A percentile compares a stretch with the other conserved stretches of the same genome.
These are phyloP conservation scores for Penicillium ochrochloron DNA, from an alignment of 495 filamentous ascomycete species.

Conservation along the genomic window DNA sequence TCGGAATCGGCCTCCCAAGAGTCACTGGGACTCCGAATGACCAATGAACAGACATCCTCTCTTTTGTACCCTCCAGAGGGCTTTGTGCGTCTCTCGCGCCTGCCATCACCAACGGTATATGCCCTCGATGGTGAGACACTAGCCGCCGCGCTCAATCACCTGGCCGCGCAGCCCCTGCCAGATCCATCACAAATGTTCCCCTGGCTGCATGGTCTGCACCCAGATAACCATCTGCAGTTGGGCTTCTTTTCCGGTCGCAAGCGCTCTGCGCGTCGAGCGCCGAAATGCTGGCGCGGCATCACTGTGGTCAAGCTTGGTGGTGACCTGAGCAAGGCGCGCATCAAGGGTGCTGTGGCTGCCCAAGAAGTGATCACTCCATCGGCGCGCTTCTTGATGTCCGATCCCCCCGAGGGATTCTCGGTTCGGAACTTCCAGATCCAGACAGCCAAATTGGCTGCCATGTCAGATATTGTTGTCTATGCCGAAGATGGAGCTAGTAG, in stretches of 20 bases:
- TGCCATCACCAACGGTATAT: constrained; percentile 62
- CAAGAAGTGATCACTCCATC: constrained; percentile 70
- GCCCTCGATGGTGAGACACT: constrained; percentile 71
- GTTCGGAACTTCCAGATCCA: constrained; percentile 97
- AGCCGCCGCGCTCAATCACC: constrained; percentile 71
- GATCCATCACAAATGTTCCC: constrained; percentile 86
- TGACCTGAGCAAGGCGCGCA: constrained; percentile 69
- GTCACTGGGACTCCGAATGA: constrained; percentile 38
- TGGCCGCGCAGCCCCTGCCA: constrained; percentile 77
- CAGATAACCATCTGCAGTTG: constrained; percentile 83
- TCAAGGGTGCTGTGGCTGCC: constrained; percentile 84
- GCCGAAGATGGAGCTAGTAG: constrained; percentile 64
- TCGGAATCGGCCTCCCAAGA: constrained; percentile 57
- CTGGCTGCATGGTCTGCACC: constrained; percentile 97
- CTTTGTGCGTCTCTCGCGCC: constrained; percentile 58
- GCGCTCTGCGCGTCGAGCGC: constrained; percentile 71
- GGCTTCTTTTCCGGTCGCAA: constrained; percentile 84
- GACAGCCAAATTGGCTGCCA: constrained; percentile 81
- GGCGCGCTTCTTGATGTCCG: constrained; percentile 58
- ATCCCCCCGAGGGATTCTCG: constrained; percentile 83
- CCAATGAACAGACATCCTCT: constrained; percentile 59
- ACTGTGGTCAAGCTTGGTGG: constrained; percentile 89
- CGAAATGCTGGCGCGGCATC: constrained; percentile 77
- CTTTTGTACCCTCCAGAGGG: constrained; percentile 75
- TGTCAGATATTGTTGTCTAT: constrained; percentile 93